phyloP scores from a whole-genome alignment of 2,329 filamentous ascomycete species.

The Colletotrichum filicis region DNA sequence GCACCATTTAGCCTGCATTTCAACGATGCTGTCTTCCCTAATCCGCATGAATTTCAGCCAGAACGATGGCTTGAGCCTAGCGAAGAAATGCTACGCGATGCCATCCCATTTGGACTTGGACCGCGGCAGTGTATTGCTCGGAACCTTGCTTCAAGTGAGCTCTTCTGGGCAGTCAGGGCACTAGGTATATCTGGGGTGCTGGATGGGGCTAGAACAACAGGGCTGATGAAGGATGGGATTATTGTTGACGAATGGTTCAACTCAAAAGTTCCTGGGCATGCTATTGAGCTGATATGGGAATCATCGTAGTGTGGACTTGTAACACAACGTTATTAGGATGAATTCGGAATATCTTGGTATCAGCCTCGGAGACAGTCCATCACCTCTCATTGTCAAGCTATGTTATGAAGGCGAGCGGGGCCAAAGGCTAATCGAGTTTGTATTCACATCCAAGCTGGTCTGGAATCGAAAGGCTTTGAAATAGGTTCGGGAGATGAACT shows the following conservation, averaged over 20 bases:
- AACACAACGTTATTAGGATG: background rate
- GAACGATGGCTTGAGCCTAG: background rate
- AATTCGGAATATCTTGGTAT: background rate
- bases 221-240: background rate
- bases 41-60: background rate
- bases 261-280: background rate
- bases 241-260: conserved; percentile 11
- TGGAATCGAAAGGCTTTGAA: too few relatives aligned
- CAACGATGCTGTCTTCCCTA: background rate
- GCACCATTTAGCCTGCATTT: conserved; percentile 3
- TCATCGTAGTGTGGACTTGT: background rate
- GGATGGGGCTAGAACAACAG: background rate
- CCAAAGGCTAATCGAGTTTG: too few relatives aligned
- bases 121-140: conserved; percentile 4
- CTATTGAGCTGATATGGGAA: background rate
- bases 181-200: background rate
- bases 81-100: background rate
- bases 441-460: too few relatives aligned
- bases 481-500: too few relatives aligned
- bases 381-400: too few relatives aligned
- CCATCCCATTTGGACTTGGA: background rate
- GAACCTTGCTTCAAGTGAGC: conserved; percentile 6
- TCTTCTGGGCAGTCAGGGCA: conserved; percentile 1
- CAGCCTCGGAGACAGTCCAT: background rate
- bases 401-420: too few relatives aligned